Base-by-base conservation (phyloP, 164 flowering plant genomes). In the Echeveria elegans region DNA sequence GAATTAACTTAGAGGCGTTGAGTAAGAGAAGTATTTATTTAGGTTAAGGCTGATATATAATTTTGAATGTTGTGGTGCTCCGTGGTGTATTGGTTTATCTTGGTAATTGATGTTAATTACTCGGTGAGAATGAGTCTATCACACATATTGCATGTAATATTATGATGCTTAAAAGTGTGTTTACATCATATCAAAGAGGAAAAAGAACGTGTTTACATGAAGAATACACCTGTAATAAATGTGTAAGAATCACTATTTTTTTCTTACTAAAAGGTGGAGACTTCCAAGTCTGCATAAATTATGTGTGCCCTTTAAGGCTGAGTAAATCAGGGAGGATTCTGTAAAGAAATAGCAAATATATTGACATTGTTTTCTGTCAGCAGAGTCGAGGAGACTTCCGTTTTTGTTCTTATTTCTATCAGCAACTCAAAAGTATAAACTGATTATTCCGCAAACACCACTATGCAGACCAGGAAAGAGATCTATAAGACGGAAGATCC, bases 401-500 rank as follows among this genome's bases (percentile, higher is more conserved):
- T 0, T 11, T 14, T 24, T 56, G 12, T 60, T 5, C 48, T 48
- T 34, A n/a, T 31, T 6, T 66, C 26, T 5, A 50, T 50, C 7
- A 34, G 37, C 18, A 69, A 21, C 9, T 32, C 23, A 4, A 32
- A 8, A 11, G 15, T 43, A 23, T 6, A 31, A 16, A 23, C 30
- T 47, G 31, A 41, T 40, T 62, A 29, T 1, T 67, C 18, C 4
- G 34, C 15, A 40, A 40, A 67, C 4, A 37, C 48, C 68, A 50
- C 12, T 53, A 69, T 58, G 71, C 83, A 85, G 85, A 64, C 76
- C 63, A 84, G 75, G 63, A 92, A 88, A 72, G 97, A 87, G 2
- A 68, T 95, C 67, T 78, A 94, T 45, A 86, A 81, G 2, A 76
- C 81, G 68, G 96, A 92, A 56, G 97, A 92, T 77, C 97, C 97